phyloP scores from a whole-genome alignment of 2,329 filamentous ascomycete species.

The Ascochyta viciae-villosae region DNA sequence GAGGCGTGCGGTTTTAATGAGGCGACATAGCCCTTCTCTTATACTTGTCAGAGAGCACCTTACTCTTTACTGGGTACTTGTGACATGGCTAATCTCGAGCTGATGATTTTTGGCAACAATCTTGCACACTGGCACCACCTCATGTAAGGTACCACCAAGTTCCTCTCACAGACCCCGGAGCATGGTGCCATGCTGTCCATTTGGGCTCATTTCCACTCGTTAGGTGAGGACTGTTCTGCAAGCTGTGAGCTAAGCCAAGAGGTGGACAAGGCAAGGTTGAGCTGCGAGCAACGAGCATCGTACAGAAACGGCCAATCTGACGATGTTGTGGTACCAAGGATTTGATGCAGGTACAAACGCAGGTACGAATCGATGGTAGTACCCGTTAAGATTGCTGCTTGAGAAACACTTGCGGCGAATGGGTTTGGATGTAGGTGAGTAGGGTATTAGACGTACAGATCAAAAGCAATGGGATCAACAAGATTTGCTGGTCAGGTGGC shows the following conservation, averaged over 20 bases:
- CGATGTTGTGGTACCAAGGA: constrained; percentile 21
- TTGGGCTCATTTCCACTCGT: constrained; percentile 1
- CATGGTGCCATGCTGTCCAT: constrained; percentile 16
- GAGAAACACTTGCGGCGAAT: constrained; percentile 13
- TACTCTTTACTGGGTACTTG: background rate
- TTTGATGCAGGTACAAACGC: constrained; percentile 25
- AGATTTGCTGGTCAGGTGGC: constrained; percentile 13
- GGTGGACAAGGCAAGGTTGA: constrained; percentile 20
- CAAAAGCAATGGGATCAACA: background rate
- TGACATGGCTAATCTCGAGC: constrained; percentile 3
- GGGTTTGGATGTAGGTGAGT: background rate
- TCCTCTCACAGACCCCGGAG: constrained; percentile 2
- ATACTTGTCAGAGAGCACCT: constrained; percentile 1
- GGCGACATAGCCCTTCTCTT: constrained; percentile 2
- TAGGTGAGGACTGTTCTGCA: background rate
- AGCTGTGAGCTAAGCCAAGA: constrained; percentile 2
- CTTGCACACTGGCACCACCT: constrained; percentile 22
- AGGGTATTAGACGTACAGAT: background rate
- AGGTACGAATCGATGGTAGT: constrained; percentile 10
- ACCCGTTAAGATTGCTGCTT: constrained; percentile 21
- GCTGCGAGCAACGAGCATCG: constrained; percentile 8
- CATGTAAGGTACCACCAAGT: constrained; percentile 19
- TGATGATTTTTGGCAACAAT: constrained; percentile 4
- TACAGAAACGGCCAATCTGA: constrained; percentile 19
- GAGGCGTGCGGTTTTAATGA: background rate